Evolutionary conservation across 768 basidiomycete genomes (phyloP).

Genomic region (Chalciporus chontae): DNA sequence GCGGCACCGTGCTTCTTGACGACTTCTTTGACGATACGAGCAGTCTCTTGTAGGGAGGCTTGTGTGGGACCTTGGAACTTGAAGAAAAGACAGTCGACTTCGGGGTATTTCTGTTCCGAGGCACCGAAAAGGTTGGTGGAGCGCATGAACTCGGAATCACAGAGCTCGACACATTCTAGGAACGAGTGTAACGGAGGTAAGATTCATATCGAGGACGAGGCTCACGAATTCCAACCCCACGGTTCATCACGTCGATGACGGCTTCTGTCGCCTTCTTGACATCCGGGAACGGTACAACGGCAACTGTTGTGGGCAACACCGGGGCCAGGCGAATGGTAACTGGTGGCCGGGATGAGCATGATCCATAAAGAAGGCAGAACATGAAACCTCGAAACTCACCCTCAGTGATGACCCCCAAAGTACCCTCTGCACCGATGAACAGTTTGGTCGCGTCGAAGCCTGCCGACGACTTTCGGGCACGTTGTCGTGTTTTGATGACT

Average conservation of each 20-base stretch:
- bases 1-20: slow-evolving; percentile 64
- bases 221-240: slow-evolving; percentile 75
- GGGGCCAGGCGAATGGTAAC: slow-evolving; percentile 83
- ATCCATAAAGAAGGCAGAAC: not conserved
- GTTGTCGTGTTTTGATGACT: slow-evolving; percentile 82
- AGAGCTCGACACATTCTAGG: slow-evolving; percentile 79
- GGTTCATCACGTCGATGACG: slow-evolving; percentile 66
- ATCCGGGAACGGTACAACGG: slow-evolving; percentile 76
- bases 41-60: slow-evolving; percentile 57
- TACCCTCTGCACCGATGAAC: slow-evolving; percentile 81
- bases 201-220: slow-evolving; percentile 7
- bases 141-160: slow-evolving; percentile 68
- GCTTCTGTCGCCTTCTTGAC: slow-evolving; percentile 73
- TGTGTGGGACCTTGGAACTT: slow-evolving; percentile 76
- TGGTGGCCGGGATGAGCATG: slow-evolving; percentile 20
- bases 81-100: slow-evolving; percentile 75
- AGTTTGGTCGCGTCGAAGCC: slow-evolving; percentile 84
- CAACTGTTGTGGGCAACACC: slow-evolving; percentile 76
- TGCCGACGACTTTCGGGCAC: slow-evolving; percentile 80
- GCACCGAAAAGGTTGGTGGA: slow-evolving; percentile 55
- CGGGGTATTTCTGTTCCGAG: slow-evolving; percentile 54
- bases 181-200: not conserved
- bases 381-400: slow-evolving; percentile 33
- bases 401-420: slow-evolving; percentile 88
- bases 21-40: slow-evolving; percentile 53